phyloP scores from a whole-genome alignment of 2,329 filamentous ascomycete species.

The Trichoderma arundinaceum region DNA sequence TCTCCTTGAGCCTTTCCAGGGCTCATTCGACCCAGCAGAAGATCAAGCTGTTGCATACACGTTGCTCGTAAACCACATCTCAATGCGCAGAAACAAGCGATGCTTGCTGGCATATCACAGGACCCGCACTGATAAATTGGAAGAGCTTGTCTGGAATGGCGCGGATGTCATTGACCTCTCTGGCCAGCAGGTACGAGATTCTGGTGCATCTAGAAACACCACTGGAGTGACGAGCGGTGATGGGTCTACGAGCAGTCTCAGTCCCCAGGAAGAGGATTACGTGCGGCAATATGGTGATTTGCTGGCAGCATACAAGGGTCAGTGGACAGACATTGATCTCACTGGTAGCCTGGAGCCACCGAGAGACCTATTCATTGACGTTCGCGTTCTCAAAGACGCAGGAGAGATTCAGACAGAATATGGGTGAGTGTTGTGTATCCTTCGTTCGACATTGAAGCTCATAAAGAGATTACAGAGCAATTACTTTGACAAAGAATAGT shows the following conservation, averaged over 20 bases:
- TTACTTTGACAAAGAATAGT: constrained; percentile 96
- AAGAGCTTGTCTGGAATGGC: constrained; percentile 92
- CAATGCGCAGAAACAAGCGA: constrained; percentile 94
- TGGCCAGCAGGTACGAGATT: constrained; percentile 59
- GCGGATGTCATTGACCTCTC: constrained; percentile 78
- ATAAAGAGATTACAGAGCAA: constrained; percentile 65
- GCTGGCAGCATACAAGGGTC: constrained; percentile 93
- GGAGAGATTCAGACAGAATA: constrained; percentile 99
- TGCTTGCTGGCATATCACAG: constrained; percentile 94
- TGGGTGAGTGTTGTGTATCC: constrained; percentile 65
- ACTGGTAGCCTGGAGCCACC: constrained; percentile 93
- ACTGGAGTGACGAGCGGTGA: constrained; percentile 50
- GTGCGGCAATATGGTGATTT: constrained; percentile 90
- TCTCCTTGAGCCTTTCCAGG: constrained; percentile 81
- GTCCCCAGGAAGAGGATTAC: constrained; percentile 96
- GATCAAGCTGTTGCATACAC: constrained; percentile 87
- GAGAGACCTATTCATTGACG: constrained; percentile 95
- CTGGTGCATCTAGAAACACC: constrained; percentile 43
- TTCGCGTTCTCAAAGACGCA: constrained; percentile 92
- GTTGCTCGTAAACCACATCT: constrained; percentile 89
- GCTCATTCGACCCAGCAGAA: constrained; percentile 81
- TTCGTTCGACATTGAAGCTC: background rate
- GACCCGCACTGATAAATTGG: constrained; percentile 86
- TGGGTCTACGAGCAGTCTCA: constrained; percentile 74
- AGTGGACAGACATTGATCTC: constrained; percentile 97